Evolutionary conservation across 2,329 filamentous ascomycete species (phyloP).

Genomic region (Pyrenophora seminiperda): DNA sequence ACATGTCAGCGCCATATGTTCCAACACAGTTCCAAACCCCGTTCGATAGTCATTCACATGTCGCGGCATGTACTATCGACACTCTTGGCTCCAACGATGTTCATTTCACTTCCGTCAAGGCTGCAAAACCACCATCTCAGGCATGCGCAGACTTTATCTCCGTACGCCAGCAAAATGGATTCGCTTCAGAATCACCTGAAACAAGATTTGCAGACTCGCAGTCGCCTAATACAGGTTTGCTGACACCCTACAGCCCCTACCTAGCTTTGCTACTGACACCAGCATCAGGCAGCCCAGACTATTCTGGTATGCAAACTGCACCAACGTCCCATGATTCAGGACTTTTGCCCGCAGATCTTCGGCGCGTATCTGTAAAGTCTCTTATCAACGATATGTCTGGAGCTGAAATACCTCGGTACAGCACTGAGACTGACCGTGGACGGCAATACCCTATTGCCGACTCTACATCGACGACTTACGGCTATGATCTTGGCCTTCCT

Average conservation of each 20-base stretch:
- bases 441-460: conserved; percentile 41
- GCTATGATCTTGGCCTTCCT: conserved; percentile 71
- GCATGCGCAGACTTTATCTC: conserved; percentile 20
- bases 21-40: conserved; percentile 27
- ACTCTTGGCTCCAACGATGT: conserved; percentile 20
- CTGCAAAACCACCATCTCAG: conserved; percentile 39
- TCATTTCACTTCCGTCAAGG: conserved; percentile 19
- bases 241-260: conserved; percentile 51
- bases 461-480: conserved; percentile 60
- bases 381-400: conserved; percentile 52
- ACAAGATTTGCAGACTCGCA: conserved; percentile 37
- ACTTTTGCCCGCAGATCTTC: conserved; percentile 52
- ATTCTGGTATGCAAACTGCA: conserved; percentile 26
- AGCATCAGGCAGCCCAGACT: conserved; percentile 46
- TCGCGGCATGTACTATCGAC: conserved; percentile 21
- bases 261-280: conserved; percentile 54
- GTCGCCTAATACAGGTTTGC: conserved; percentile 48
- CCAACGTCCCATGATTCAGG: conserved; percentile 27
- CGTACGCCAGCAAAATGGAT: conserved; percentile 33
- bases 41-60: conserved; percentile 34
- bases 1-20: conserved; percentile 16
- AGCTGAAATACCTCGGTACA: conserved; percentile 18
- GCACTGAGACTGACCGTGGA: conserved; percentile 52
- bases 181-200: conserved; percentile 33
- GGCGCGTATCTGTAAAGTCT: conserved; percentile 67